A percentile compares a stretch with the other conserved stretches of the same genome.
Evolutionary conservation across 106 monocot genomes (phyloP).

Genomic region (Acorus gramineus): DNA sequence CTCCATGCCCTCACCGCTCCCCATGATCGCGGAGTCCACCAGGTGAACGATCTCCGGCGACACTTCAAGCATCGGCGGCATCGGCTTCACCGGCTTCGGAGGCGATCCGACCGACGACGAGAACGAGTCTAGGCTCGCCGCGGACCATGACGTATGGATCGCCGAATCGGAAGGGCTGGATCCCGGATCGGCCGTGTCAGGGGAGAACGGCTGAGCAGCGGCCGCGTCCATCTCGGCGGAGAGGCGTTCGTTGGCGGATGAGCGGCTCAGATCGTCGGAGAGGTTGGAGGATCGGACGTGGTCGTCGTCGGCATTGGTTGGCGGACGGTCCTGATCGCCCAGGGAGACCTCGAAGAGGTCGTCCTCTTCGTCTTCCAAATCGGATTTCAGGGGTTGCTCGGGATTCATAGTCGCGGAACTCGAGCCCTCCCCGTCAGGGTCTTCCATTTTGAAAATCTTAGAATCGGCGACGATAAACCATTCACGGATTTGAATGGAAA

Average conservation of each 20-base stretch:
- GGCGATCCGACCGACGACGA: constrained; percentile 35
- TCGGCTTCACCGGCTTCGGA: constrained; percentile 8
- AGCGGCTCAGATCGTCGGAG: constrained; percentile 19
- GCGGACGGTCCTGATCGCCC: not conserved
- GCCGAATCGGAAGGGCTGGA: not conserved
- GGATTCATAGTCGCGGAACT: no score
- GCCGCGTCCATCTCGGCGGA: constrained; percentile 7
- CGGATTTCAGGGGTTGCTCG: no score
- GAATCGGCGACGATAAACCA: no score
- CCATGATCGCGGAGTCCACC: constrained; percentile 87
- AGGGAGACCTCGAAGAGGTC: no score
- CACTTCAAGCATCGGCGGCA: constrained; percentile 43
- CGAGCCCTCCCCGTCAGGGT: no score
- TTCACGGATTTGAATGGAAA: no score
- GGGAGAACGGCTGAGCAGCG: constrained; percentile 11
- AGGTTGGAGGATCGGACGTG: constrained; percentile 2
- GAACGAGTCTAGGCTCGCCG: constrained; percentile 37
- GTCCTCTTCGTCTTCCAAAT: no score
- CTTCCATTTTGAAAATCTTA: no score
- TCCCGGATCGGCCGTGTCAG: constrained; percentile 7
- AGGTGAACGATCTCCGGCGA: constrained; percentile 59
- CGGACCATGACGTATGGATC: constrained; percentile 17
- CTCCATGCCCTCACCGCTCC: constrained; percentile 37
- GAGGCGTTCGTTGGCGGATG: constrained; percentile 13
- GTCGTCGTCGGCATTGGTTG: not conserved